A percentile compares a stretch with the other conserved stretches of the same genome.
Evolutionary conservation across 495 filamentous ascomycete species (phyloP).

Genomic region (Neurospora tetraspora): DNA sequence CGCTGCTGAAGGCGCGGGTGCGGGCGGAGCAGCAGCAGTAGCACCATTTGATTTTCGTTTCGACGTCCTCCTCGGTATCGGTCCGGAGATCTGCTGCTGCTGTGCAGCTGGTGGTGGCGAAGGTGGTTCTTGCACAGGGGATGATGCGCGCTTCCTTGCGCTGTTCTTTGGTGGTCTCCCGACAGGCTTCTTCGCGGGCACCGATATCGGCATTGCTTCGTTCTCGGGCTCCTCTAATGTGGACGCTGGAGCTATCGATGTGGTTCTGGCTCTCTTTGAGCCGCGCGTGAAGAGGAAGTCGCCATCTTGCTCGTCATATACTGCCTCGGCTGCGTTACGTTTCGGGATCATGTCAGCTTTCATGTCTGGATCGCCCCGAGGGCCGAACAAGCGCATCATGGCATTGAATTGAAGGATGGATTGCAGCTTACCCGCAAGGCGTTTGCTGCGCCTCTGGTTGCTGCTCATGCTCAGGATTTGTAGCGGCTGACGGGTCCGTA

Average conservation of each 20-base stretch:
- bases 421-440: constrained; percentile 41
- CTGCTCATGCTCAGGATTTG: constrained; percentile 51
- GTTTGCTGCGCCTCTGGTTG: constrained; percentile 46
- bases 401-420: neutral
- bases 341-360: constrained; percentile 5
- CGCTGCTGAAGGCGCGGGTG: constrained; percentile 5
- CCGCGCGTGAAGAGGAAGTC: constrained; percentile 53
- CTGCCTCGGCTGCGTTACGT: constrained; percentile 23
- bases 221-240: constrained; percentile 24
- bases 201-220: constrained; percentile 29
- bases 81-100: constrained; percentile 7
- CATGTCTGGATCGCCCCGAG: constrained; percentile 1
- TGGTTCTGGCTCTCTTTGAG: constrained; percentile 41
- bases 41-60: constrained; percentile 23
- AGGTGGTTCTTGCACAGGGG: constrained; percentile 15
- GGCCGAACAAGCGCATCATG: constrained; percentile 8
- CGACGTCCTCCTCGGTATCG: constrained; percentile 33
- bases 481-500: constrained; percentile 47
- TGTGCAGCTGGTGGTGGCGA: constrained; percentile 8
- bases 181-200: constrained; percentile 24
- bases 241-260: constrained; percentile 27
- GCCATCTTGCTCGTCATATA: constrained; percentile 57
- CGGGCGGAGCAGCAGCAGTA: neutral
- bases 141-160: constrained; percentile 26
- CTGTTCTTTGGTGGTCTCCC: constrained; percentile 33